phyloP scores from a whole-genome alignment of 2,329 filamentous ascomycete species.

The Teratosphaeria nubilosa region DNA sequence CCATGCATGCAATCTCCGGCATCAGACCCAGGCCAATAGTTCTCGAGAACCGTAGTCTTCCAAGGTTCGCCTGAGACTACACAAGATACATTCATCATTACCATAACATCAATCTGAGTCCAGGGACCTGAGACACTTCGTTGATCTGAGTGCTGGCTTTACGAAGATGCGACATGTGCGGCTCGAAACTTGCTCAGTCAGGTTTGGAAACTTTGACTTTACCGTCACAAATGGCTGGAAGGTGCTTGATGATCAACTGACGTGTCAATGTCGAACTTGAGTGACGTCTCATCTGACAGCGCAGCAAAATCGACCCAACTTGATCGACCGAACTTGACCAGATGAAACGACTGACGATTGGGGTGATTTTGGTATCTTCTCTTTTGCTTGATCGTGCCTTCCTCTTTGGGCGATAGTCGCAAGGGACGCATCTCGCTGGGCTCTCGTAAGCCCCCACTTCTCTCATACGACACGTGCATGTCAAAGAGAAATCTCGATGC shows the following conservation, averaged over 20 bases:
- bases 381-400: neutral
- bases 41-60: too few relatives aligned
- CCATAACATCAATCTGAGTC: too few relatives aligned
- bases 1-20: too few relatives aligned
- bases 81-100: too few relatives aligned
- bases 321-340: neutral
- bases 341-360: too few relatives aligned
- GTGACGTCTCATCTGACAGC: neutral
- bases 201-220: neutral
- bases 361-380: neutral
- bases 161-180: too few relatives aligned
- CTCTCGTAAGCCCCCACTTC: neutral
- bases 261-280: neutral
- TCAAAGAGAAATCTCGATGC: neutral
- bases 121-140: too few relatives aligned
- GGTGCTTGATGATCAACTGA: neutral
- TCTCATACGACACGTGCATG: neutral
- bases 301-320: neutral
- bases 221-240: neutral
- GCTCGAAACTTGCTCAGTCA: too few relatives aligned
- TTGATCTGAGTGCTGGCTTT: too few relatives aligned
- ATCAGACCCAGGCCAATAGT: too few relatives aligned
- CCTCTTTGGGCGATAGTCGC: neutral
- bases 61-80: too few relatives aligned
- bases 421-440: neutral